These are phyloP conservation scores for Boletus barrowsii DNA, from an alignment of 768 basidiomycete species.

Conservation along the genomic window DNA sequence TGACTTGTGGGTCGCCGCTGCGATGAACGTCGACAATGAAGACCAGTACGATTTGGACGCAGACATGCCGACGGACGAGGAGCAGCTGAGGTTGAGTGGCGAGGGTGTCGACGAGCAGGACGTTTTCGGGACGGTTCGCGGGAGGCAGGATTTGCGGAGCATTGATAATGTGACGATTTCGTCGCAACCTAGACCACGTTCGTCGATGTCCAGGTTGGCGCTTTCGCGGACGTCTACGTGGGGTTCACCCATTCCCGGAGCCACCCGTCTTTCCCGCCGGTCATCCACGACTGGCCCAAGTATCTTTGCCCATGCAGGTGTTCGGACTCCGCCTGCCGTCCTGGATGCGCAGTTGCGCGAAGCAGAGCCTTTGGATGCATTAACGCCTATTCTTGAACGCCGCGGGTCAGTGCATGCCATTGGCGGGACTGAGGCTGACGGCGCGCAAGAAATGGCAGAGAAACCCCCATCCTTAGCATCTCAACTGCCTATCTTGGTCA, in stretches of 20 bases:
- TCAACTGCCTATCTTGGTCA: conserved; percentile 79
- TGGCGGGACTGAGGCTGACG: conserved; percentile 25
- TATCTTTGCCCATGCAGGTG: conserved; percentile 83
- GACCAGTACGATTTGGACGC: conserved; percentile 60
- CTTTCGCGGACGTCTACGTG: conserved; percentile 26
- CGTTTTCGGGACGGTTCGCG: conserved; percentile 14
- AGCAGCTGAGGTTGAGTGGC: conserved; percentile 34
- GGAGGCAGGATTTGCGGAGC: conserved; percentile 16
- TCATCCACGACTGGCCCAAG: conserved; percentile 60
- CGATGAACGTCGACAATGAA: conserved; percentile 92
- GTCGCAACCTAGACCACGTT: conserved; percentile 20
- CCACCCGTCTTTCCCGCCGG: conserved; percentile 43
- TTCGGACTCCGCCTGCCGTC: conserved; percentile 73
- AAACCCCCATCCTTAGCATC: conserved; percentile 65
- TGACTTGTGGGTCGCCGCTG: conserved; percentile 96
- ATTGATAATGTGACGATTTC: conserved; percentile 17
- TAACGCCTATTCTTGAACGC: conserved; percentile 55
- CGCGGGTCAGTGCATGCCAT: conserved; percentile 28
- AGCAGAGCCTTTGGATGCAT: conserved; percentile 36
- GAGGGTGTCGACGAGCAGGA: conserved; percentile 38
- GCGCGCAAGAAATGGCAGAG: conserved; percentile 42
- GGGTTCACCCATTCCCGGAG: conserved; percentile 33
- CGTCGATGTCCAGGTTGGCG: conserved; percentile 26
- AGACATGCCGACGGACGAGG: conserved; percentile 22
- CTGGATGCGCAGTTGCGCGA: conserved; percentile 64